A percentile compares a stretch with the other conserved stretches of the same genome.
phyloP scores from a whole-genome alignment of 1,284 basidiomycete species.

The Cryptococcus sp. region DNA sequence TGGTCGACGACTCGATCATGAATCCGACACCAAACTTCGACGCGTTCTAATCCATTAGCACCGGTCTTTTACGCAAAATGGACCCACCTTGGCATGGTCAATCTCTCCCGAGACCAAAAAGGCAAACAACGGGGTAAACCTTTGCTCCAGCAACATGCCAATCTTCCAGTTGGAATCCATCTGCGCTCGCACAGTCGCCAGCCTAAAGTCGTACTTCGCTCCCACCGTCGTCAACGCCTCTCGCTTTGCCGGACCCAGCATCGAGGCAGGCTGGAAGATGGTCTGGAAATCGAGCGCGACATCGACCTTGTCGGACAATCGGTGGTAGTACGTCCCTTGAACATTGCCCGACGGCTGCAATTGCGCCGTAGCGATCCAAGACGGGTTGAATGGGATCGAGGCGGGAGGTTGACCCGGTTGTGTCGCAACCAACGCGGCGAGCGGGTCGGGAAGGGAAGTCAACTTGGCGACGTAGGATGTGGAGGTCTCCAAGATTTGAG shows the following conservation, averaged over 20 bases:
- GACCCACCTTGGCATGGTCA: slow-evolving; percentile 87
- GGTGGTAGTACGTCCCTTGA: slow-evolving; percentile 95
- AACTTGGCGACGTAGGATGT: slow-evolving; percentile 87
- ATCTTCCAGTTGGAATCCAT: slow-evolving; percentile 90
- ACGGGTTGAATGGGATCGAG: slow-evolving; percentile 46
- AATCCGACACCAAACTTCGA: slow-evolving; percentile 94
- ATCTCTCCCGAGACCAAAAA: slow-evolving; percentile 96
- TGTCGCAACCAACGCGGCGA: slow-evolving; percentile 45
- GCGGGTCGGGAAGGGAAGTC: slow-evolving; percentile 53
- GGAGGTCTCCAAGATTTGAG: slow-evolving; percentile 65
- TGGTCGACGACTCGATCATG: slow-evolving; percentile 69
- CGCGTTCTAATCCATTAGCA: slow-evolving; percentile 57
- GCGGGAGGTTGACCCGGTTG: slow-evolving; percentile 23
- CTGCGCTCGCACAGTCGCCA: slow-evolving; percentile 88
- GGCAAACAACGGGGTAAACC: slow-evolving; percentile 89
- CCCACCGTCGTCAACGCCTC: slow-evolving; percentile 90
- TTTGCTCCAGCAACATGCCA: slow-evolving; percentile 88
- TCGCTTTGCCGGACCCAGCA: slow-evolving; percentile 57
- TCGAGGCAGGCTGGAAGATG: slow-evolving; percentile 60
- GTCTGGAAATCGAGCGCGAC: slow-evolving; percentile 92
- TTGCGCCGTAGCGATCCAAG: slow-evolving; percentile 93
- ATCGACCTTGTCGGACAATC: slow-evolving; percentile 92
- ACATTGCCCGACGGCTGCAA: slow-evolving; percentile 77
- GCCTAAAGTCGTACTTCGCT: slow-evolving; percentile 93
- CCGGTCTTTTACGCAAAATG: neutral